Evolutionary conservation across 176 grass and related monocot species (phyloP), one percentile per base, ranked within the genome.

Genomic region (Juncus effusus): DNA sequence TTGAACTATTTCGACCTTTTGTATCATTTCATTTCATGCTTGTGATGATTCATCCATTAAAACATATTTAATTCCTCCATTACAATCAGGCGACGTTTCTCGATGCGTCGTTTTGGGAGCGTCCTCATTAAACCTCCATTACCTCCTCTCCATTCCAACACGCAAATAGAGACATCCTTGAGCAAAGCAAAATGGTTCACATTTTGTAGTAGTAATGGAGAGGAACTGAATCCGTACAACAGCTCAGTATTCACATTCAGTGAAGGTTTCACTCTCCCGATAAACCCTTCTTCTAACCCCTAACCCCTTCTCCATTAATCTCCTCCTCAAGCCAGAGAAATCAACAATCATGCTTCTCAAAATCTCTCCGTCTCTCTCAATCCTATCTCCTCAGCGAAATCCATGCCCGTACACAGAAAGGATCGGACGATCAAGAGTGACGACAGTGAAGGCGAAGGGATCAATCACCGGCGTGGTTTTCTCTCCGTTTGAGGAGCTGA

Each of bases 401-500:
- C n/a, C 67, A 14, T 71, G 38, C 16, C 12, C 36, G 40, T 40
- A 40, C 37, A 58, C 51, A 15, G 56, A 40, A 56, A 59, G 13
- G 35, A 9, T 69, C 58, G 50, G 40, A 3, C 52, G 52, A 36
- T 16, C 16, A 12, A 61, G 42, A 13, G 58, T 15, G 9, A 36
- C 55, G 35, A 36, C 55, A 13, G 55, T 63, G 64, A 61, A 72
- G 51, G 65, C 80, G 61, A 78, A 78, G 81, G 61, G 61, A 1
- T 40, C 61, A 14, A 13, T 56, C 6, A 74, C 62, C 3, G 69
- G 81, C 2, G 36, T 74, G 8, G 19, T 74, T 4, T 83, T 83
- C 56, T 62, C 64, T 76, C 81, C 75, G 0, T 78, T 83, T 39
- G 62, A 78, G 15, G 81, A 83, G 69, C 59, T 83, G n/a, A 74